phyloP scores from a whole-genome alignment of 495 filamentous ascomycete species.

The Lichina pygmaea region DNA sequence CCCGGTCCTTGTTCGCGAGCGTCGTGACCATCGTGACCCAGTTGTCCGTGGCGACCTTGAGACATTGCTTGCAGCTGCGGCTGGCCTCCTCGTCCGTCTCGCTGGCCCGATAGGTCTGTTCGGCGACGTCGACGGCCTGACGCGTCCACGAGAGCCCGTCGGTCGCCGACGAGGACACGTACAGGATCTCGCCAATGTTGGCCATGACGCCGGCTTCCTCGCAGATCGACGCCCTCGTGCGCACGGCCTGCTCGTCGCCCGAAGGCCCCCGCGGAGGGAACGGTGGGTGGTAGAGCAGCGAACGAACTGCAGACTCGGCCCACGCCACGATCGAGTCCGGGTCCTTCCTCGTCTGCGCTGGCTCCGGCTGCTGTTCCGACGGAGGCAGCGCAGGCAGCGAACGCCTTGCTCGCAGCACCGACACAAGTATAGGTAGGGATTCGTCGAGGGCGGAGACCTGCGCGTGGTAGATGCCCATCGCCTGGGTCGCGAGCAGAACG shows the following conservation, averaged over 20 bases:
- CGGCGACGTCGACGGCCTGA: constrained; percentile 47
- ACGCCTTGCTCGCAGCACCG: constrained; percentile 48
- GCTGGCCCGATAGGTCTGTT: constrained; percentile 20
- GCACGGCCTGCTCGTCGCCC: constrained; percentile 34
- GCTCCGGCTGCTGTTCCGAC: not conserved
- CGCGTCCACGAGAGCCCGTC: constrained; percentile 57
- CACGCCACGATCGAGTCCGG: constrained; percentile 1
- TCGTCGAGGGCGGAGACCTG: constrained; percentile 26
- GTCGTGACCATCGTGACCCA: constrained; percentile 42
- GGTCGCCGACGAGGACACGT: constrained; percentile 23
- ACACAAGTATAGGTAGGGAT: constrained; percentile 69
- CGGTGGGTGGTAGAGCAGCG: constrained; percentile 15
- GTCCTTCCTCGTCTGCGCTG: not conserved
- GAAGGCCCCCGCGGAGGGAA: constrained; percentile 39
- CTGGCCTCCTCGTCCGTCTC: constrained; percentile 12
- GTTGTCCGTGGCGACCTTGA: constrained; percentile 42
- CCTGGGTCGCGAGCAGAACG: constrained; percentile 43
- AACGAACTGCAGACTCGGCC: constrained; percentile 7
- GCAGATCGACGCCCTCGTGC: constrained; percentile 34
- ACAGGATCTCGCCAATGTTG: constrained; percentile 87
- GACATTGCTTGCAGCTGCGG: constrained; percentile 34
- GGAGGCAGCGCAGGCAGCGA: constrained; percentile 12
- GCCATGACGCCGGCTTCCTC: constrained; percentile 65
- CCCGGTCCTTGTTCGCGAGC: constrained; percentile 15
- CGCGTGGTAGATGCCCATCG: constrained; percentile 52